phyloP scores from a whole-genome alignment of 116 monocot genomes.

The Cymodocea nodosa region DNA sequence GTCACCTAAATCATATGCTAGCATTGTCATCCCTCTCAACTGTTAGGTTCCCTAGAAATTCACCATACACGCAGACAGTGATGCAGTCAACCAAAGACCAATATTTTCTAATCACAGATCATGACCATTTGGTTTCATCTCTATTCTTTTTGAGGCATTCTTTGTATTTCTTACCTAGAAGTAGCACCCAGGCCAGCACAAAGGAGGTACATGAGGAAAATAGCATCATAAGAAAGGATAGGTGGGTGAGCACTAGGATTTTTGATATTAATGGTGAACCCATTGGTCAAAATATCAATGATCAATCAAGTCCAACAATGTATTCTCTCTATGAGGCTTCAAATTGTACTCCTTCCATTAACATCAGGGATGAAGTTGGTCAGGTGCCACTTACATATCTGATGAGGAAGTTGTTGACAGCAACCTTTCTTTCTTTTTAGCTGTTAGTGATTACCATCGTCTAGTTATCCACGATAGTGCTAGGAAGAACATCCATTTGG shows the following conservation, averaged over 20 bases:
- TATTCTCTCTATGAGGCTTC: background rate
- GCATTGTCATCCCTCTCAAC: conserved; percentile 5
- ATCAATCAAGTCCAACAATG: background rate
- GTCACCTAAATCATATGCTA: conserved; percentile 7
- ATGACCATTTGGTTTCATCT: conserved; percentile 8
- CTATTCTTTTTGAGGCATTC: conserved; percentile 5
- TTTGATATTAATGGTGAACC: conserved; percentile 4
- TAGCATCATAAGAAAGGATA: conserved; percentile 3
- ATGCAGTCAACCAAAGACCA: conserved; percentile 16
- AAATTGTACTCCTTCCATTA: too few relatives aligned
- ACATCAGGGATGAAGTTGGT: background rate
- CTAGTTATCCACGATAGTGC: conserved; percentile 1
- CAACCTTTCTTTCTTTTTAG: background rate
- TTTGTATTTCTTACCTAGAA: conserved; percentile 4
- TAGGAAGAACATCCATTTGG: conserved; percentile 4
- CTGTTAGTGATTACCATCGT: background rate
- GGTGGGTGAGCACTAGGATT: background rate
- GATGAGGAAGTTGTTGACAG: background rate
- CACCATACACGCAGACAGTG: conserved; percentile 12
- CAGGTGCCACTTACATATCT: background rate
- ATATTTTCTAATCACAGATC: conserved; percentile 5
- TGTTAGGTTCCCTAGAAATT: conserved; percentile 8
- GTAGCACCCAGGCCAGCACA: conserved; percentile 16
- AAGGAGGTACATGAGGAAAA: conserved; percentile 26
- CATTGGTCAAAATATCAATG: background rate